Conservation (phyloP, 371 early-diverging fungal genomes). For the Zopfochytrium polystomum region DNA sequence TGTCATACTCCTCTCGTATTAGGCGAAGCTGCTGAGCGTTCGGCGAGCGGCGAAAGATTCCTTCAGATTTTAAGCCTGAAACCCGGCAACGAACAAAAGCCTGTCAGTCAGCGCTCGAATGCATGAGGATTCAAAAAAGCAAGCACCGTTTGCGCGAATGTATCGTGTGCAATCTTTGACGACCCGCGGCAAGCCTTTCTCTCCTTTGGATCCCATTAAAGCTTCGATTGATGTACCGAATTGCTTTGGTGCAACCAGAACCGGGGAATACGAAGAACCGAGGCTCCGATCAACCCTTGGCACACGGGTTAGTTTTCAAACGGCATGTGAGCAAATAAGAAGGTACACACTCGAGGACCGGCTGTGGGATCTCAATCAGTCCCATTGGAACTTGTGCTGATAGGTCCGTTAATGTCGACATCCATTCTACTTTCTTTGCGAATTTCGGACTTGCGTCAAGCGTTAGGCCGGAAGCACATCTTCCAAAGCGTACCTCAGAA, state of each 20-base stretch:
- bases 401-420: conserved; percentile 68
- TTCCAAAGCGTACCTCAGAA: conserved; percentile 63
- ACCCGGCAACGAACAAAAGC: not conserved
- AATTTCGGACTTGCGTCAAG: conserved; percentile 98
- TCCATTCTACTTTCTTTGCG: conserved; percentile 78
- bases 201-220: conserved; percentile 65
- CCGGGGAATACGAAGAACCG: not conserved
- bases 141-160: conserved; percentile 47
- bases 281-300: not conserved
- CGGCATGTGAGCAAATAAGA: not conserved
- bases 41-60: conserved; percentile 86
- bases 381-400: conserved; percentile 64
- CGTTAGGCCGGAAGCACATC: too few species aligned
- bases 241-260: not conserved
- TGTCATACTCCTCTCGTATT: conserved; percentile 68
- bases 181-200: conserved; percentile 58
- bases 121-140: not conserved
- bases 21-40: conserved; percentile 55
- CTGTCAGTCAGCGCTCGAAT: not conserved
- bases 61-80: conserved; percentile 75
- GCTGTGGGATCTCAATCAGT: conserved; percentile 73
- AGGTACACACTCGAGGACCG: conserved; percentile 65
- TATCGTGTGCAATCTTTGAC: conserved; percentile 58
- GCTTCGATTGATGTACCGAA: conserved; percentile 46
- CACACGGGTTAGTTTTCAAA: not conserved